Base-by-base conservation (phyloP, 1,284 basidiomycete species). In the Lentinula novae-zelandiae region DNA sequence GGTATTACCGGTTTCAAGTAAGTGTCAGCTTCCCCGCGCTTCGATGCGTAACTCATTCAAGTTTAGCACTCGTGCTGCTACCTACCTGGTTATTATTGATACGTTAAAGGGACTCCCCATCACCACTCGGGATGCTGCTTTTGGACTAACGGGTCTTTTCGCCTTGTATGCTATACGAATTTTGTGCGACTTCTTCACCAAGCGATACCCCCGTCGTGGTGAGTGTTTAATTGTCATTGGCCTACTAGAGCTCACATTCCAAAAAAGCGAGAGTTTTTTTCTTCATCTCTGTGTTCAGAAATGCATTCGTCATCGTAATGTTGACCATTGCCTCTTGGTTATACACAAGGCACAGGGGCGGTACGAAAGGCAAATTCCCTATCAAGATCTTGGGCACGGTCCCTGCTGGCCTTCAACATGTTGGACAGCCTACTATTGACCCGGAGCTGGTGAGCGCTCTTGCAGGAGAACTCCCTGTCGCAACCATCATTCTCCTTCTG, bases 401-500 rank as follows among this genome's bases (percentile, higher is more conserved):
- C 5, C 95, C 95, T 1, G 78, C 89, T 12, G 93, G 93, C 38
- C 85, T 95, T 70, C 83, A 86, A 71, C 80, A 96, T 69, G 85
- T 98, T 62, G 85, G 88, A 8, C 78, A 76, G 55, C 93, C 95
- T 0, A 67, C 70, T n/a, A 85, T 98, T 62, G 82, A 90, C 67
- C 65, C 67, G 1, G 67, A 79, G 5, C 79, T 98, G 33, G 73
- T 98, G 44, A 69, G 71, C 1, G 90, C 90, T 1, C 79, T 98
- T 61, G 92, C 83, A 3, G 76, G 86, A 10, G 81, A 97, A 66
- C 76, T 99, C 3, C 96, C 96, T 2, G 90, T 97, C 12, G 92
- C 96, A 46, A 96, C 95, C 5, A 96, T 99, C 71, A 92, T 99
- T 67, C 82, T 99, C 49, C 81, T 99, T 13, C 83, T 99, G 56